Conservation (phyloP, 306 rosid genomes). For the Trifolium repens region DNA sequence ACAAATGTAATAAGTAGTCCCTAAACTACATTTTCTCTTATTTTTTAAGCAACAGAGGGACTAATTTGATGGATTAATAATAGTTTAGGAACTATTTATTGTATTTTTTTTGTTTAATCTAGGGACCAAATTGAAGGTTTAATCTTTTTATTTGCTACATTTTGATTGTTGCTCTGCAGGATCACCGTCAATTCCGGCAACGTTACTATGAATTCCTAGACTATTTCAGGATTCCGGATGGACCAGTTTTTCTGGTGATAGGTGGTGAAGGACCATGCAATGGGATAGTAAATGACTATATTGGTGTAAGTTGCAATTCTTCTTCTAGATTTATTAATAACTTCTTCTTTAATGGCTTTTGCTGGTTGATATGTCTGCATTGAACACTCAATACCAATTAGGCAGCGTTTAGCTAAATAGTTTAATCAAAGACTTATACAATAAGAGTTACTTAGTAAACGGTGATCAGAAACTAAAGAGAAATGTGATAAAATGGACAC, state of each 20-base stretch:
- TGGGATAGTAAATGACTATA: slow-evolving; percentile 79
- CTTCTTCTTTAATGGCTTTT: slow-evolving; percentile 6
- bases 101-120: no score
- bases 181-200: slow-evolving; percentile 72
- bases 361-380: slow-evolving; percentile 18
- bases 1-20: no score
- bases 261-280: slow-evolving; percentile 75
- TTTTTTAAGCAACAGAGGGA: no score
- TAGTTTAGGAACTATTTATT: no score
- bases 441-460: background rate
- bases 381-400: background rate
- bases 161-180: slow-evolving; percentile 55
- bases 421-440: background rate
- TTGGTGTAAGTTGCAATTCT: slow-evolving; percentile 57
- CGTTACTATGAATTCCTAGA: slow-evolving; percentile 89
- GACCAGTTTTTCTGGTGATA: slow-evolving; percentile 78
- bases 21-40: no score
- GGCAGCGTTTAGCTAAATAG: background rate
- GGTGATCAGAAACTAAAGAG: background rate
- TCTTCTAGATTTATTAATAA: slow-evolving; percentile 23
- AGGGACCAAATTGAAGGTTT: no score
- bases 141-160: background rate
- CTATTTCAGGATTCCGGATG: slow-evolving; percentile 73
- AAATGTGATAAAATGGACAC: background rate
- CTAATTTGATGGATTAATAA: no score